Base-by-base conservation (phyloP, 352 stramenopile species). In the Pythium vanterpoolii region DNA sequence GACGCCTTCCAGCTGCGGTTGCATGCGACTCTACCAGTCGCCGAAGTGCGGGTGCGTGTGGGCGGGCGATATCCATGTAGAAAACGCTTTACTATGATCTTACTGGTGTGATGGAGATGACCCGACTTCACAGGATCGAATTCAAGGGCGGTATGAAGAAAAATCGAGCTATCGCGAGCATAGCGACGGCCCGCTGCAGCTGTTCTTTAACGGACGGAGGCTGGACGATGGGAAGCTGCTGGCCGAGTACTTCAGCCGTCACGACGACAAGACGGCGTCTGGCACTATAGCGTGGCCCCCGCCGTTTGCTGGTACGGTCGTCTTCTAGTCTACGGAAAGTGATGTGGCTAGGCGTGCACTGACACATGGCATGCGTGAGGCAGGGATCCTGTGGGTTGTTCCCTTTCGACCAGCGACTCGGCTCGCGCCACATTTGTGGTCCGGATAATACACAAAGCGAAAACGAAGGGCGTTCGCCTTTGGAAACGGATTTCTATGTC, bases 361-460 rank as follows among this genome's bases (percentile, higher is more conserved):
- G 40, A 48, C 24, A 21, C 8, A 36, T 11, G 31, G 6, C 31
- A 1, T 50, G n/a, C 21, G 40, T 51, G n/a, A 5, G 21, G 21
- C 24, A 89, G 79, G 79, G 23, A 82, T 89, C 56, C 56, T 89
- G 27, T 90, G 77, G 76, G 72, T 88, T 26, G 50, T 86, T 9
- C 77, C 77, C 1, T 87, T 83, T 57, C 71, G 74, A 5, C 46
- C 66, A n/a, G 50, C 56, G 40, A 63, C 66, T 2, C 65, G 60
- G 13, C 54, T 63, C 6, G 56, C 57, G 9, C 43, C 28, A 4
- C 30, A 60, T 16, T 24, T 55, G 30, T 62, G 55, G 54, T 50
- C 27, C 1, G 54, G 16, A 55, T 53, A 36, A 23, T n/a, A 13
- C 21, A 24, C 1, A 48, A 4, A 19, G 2, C 11, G 51, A 47